Conservation (phyloP, 129 eudicot genomes). For the Centaurea solstitialis region DNA sequence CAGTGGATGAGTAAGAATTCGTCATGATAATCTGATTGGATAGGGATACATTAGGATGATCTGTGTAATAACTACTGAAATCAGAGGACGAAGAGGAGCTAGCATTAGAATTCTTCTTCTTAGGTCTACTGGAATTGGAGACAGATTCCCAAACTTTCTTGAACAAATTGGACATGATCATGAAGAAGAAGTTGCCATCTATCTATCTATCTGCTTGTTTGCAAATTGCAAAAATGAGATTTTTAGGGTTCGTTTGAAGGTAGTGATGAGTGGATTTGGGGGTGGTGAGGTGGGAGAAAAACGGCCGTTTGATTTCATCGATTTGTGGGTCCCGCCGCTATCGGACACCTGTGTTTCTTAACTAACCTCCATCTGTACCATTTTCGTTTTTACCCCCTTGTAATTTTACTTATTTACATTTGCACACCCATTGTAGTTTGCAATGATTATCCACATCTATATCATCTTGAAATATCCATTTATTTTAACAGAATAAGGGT, state of each 20-base stretch:
- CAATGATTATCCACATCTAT: background rate
- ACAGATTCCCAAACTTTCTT: constrained; percentile 59
- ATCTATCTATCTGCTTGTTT: too few relatives aligned
- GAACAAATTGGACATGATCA: constrained; percentile 39
- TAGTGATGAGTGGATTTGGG: background rate
- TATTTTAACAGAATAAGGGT: too few relatives aligned
- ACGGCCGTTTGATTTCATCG: constrained; percentile 4
- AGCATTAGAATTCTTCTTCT: background rate
- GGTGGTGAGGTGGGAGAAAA: constrained; percentile 7
- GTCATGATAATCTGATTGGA: constrained; percentile 30
- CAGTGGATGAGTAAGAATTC: constrained; percentile 45
- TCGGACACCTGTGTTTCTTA: background rate
- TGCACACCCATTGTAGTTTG: background rate
- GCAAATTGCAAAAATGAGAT: background rate
- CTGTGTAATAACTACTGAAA: background rate
- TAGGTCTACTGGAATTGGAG: constrained; percentile 31
- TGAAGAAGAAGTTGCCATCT: background rate
- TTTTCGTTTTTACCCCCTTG: background rate
- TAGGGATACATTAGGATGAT: constrained; percentile 13
- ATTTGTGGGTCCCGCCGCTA: background rate
- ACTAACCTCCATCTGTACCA: background rate
- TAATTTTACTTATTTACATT: background rate
- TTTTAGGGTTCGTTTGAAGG: background rate
- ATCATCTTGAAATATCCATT: background rate
- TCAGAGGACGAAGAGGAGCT: constrained; percentile 9